Evolutionary conservation across 148 eudicot species (phyloP).

Genomic region (Limonium bicolor): DNA sequence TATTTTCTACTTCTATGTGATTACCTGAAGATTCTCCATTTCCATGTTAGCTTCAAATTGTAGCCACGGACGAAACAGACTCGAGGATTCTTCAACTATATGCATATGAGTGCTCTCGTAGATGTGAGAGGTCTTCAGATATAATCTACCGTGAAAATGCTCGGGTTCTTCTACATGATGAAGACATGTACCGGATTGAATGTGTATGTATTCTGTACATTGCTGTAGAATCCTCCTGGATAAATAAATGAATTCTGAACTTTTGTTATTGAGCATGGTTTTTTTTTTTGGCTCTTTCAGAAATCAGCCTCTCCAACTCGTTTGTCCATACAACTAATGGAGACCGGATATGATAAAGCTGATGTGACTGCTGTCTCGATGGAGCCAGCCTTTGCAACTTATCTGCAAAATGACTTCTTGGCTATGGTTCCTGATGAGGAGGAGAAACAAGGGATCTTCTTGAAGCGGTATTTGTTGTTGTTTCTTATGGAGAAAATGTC

Average conservation of each 20-base stretch:
- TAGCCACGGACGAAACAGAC: constrained; percentile 72
- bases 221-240: background rate
- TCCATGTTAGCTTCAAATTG: constrained; percentile 68
- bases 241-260: background rate
- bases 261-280: constrained; percentile 1
- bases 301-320: constrained; percentile 46
- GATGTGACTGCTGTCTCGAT: constrained; percentile 78
- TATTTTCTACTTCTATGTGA: background rate
- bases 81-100: constrained; percentile 70
- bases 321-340: constrained; percentile 74
- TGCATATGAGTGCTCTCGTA: constrained; percentile 75
- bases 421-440: constrained; percentile 30
- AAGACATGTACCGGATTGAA: constrained; percentile 78
- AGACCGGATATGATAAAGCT: constrained; percentile 67
- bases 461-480: constrained; percentile 45
- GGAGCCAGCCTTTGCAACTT: constrained; percentile 69
- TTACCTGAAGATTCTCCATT: background rate
- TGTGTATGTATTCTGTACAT: constrained; percentile 37
- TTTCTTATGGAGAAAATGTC: background rate
- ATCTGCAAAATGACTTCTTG: constrained; percentile 64
- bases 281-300: constrained; percentile 7
- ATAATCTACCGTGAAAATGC: constrained; percentile 83
- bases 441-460: constrained; percentile 37
- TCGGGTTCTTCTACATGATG: constrained; percentile 75
- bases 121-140: constrained; percentile 43